Evolutionary conservation across 805 yeast genomes (phyloP), one percentile per base, ranked within the genome.

Genomic region (Metschnikowia matae): DNA sequence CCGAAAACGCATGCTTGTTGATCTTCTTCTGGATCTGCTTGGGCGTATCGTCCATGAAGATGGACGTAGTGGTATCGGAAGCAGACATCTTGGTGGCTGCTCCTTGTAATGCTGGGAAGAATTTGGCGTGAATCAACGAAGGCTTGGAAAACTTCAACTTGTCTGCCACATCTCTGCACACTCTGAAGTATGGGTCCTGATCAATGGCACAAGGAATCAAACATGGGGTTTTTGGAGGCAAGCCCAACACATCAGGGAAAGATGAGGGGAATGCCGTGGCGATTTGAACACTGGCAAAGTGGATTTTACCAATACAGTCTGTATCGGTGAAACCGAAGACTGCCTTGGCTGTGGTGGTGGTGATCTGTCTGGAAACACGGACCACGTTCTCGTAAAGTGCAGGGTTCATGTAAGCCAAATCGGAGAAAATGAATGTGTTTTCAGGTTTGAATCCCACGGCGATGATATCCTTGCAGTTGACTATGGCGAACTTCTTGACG

Each of bases 171-270:
- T 94, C 99, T 72, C 99, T 81, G 70, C 96, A 89, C 20, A 94
- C 95, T 71, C 99, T 81, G 77, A 94, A 94, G 70, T 94, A 94
- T 31, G 99, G 98, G 69, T 94, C 99, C 76, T 92, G 99, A 68
- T 94, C 99, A 66, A 94, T 94, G 44, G 99, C 99, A 78, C 99
- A 94, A 37, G 99, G 99, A 68, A 94, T 94, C 68, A 94, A 77
- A 70, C 96, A 89, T 54, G 97, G 98, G 0, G 97, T 89, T 74
- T 91, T 94, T 44, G 84, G 75, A 42, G 95, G 89, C 62, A 85
- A 71, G 6, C 89, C 97, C 60, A 94, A 80, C 21, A 94, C 87
- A 56, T 85, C 96, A 2, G 98, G 99, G 80, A 89, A 94, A 13
- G 97, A 88, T 44, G 92, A 87, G 52, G 97, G 96, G 75, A 94